A percentile compares a stretch with the other conserved stretches of the same genome.
phyloP scores from a whole-genome alignment of 179 eudicot species.

The Monotropa hypopitys region DNA sequence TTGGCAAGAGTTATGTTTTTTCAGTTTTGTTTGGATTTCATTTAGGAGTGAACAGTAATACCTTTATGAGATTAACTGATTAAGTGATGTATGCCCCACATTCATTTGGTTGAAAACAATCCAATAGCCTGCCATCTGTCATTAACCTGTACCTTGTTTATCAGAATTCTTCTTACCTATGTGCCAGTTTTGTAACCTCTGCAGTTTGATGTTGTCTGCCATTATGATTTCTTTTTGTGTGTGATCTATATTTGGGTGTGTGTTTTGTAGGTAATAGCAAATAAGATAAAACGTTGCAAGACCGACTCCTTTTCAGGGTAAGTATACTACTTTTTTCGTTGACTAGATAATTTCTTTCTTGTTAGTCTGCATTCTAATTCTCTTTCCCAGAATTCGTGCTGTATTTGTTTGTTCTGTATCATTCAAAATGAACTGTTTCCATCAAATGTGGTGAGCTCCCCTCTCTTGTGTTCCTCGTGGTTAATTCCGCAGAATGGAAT shows the following conservation, averaged over 20 bases:
- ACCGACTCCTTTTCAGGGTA: slow-evolving; percentile 81
- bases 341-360: neutral
- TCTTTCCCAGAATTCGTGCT: neutral
- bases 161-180: neutral
- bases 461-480: neutral
- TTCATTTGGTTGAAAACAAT: neutral
- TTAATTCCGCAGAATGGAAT: slow-evolving; percentile 51
- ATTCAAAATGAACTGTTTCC: neutral
- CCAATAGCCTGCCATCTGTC: neutral
- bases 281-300: slow-evolving; percentile 96
- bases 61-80: neutral
- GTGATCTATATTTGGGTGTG: neutral
- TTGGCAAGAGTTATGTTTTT: neutral
- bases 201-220: neutral
- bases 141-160: neutral
- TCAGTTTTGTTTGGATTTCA: neutral
- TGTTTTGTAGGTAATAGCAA: slow-evolving; percentile 58
- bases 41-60: neutral
- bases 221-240: neutral
- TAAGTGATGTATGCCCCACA: neutral
- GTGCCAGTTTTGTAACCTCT: neutral
- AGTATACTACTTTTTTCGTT: slow-evolving; percentile 10
- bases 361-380: neutral
- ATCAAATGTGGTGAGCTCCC: slow-evolving; percentile 5
- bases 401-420: neutral